Evolutionary conservation across 768 basidiomycete species (phyloP).

Genomic region (Chiua virens): DNA sequence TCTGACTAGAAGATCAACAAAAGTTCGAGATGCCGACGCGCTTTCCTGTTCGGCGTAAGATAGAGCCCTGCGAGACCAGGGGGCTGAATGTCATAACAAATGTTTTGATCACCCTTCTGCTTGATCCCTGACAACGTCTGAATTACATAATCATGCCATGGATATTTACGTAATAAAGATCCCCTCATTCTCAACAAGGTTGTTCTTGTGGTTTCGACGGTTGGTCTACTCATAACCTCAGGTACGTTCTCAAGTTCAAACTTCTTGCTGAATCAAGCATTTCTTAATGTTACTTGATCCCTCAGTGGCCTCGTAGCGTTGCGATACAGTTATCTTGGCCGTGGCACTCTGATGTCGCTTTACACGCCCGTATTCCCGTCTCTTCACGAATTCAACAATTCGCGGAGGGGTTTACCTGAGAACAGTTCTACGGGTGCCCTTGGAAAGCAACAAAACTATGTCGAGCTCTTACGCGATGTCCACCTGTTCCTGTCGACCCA

Average conservation of each 20-base stretch:
- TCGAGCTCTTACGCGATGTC: conserved; percentile 30
- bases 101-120: not conserved
- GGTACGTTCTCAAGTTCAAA: conserved; percentile 3
- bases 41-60: not conserved
- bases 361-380: conserved; percentile 36
- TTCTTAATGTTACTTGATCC: not conserved
- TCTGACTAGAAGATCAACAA: conserved; percentile 14
- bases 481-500: conserved; percentile 34
- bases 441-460: conserved; percentile 18
- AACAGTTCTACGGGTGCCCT: not conserved
- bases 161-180: conserved; percentile 12
- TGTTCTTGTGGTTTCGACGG: not conserved
- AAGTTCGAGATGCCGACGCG: not conserved
- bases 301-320: not conserved
- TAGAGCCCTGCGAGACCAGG: not conserved
- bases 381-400: conserved; percentile 4
- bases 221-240: not conserved
- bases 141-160: conserved; percentile 10
- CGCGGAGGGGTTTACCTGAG: conserved; percentile 8
- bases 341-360: conserved; percentile 27
- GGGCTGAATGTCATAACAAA: not conserved
- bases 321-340: not conserved
- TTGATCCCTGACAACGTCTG: not conserved
- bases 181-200: not conserved
- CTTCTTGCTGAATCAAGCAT: not conserved